Evolutionary conservation across 805 yeast species (phyloP).

Genomic region (Brettanomyces custersianus): DNA sequence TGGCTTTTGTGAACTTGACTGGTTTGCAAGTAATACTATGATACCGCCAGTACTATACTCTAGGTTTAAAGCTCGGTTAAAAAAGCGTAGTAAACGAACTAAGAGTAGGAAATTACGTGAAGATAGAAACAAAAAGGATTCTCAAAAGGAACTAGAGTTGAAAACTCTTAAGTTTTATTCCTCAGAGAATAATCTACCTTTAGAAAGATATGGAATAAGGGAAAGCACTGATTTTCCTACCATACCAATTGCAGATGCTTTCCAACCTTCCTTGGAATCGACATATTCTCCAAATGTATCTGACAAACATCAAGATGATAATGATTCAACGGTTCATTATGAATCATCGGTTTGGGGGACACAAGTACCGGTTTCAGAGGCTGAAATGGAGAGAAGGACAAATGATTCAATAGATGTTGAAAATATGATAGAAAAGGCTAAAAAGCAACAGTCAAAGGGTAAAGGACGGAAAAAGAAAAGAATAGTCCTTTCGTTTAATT

Average conservation of each 20-base stretch:
- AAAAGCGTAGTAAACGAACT: constrained; percentile 44
- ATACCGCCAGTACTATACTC: constrained; percentile 3
- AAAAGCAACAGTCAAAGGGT: constrained; percentile 34
- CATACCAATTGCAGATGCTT: constrained; percentile 5
- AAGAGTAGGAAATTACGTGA: constrained; percentile 44
- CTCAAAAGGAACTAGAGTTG: constrained; percentile 49
- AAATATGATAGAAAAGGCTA: constrained; percentile 44
- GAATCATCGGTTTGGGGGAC: constrained; percentile 74
- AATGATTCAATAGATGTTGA: constrained; percentile 34
- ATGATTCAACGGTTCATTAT: constrained; percentile 4
- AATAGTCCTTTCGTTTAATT: constrained; percentile 1
- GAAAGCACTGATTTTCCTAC: constrained; percentile 32
- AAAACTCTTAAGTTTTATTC: constrained; percentile 51
- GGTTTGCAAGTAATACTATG: constrained; percentile 33
- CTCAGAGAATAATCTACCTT: constrained; percentile 38
- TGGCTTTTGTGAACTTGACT: constrained; percentile 78
- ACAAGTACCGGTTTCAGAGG: constrained; percentile 34
- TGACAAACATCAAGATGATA: constrained; percentile 6
- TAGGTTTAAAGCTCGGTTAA: constrained; percentile 45
- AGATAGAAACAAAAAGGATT: constrained; percentile 48
- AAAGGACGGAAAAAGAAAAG: constrained; percentile 40
- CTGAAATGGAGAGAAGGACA: constrained; percentile 30
- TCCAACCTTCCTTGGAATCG: constrained; percentile 8
- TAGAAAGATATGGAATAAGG: constrained; percentile 31
- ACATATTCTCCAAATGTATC: constrained; percentile 5